Base-by-base conservation (phyloP, 257 asterid species). In the Plantago major region DNA sequence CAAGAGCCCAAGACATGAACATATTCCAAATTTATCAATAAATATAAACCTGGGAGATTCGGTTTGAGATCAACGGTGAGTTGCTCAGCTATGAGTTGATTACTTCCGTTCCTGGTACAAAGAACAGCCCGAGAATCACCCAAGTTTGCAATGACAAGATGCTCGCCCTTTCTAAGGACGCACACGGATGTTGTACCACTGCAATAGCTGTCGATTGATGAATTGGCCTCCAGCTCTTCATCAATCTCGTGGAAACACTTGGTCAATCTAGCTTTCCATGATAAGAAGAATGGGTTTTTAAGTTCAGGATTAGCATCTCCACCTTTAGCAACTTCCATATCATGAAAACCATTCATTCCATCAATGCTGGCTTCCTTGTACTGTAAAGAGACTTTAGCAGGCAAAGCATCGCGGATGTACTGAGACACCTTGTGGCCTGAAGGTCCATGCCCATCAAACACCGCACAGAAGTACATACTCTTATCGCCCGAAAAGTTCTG, bases 361-460 rank as follows among this genome's bases (percentile, higher is more conserved):
- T 54, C 70, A 7, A 42, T 46, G 56, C 57, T 42, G 0, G 74
- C n/a, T 45, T 69, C 76, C 10, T 67, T 55, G 6, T 68, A 70
- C 0, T 63, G 15, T 15, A 64, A 9, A 0, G 97, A 85, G 12
- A 90, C 74, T 56, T 87, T 87, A 0, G 87, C 75, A 0, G 97
- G 97, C 67, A 90, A 73, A 30, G 40, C 9, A 55, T 90, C 95
- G 0, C 97, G 95, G 11, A 83, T 68, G 14, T 80, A 82, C 0
- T 67, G 95, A 1, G 97, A 75, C 68, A 90, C 97, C 78, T 73
- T 73, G 74, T 90, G 97, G 15, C 97, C 97, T 0, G 81, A 74
- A 0, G 95, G 97, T 52, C 97, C 97, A 55, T 90, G 97, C 7
- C 97, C 97, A 33, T 90, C 97, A 15, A 87, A 90, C 38, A 90